Base-by-base conservation (phyloP, 495 filamentous ascomycete species). In the Physcia stellaris region DNA sequence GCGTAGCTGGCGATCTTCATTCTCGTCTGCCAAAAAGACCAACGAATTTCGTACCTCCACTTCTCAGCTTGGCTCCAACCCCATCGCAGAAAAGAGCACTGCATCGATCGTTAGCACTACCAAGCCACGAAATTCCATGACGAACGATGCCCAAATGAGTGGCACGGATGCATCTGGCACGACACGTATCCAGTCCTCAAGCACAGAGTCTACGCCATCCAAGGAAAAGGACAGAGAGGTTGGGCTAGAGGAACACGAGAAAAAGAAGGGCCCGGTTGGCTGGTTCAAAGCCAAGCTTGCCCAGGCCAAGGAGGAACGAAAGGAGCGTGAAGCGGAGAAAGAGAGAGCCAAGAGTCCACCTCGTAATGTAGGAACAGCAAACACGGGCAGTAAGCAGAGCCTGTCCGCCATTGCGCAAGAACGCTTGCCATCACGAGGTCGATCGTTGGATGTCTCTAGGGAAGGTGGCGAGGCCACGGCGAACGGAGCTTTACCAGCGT, bases 201-300 rank as follows among this genome's bases (percentile, higher is more conserved):
- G 47, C 56, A 38, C 54, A 45, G 47, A 55, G 44, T 47, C 46
- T 46, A 45, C 43, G 54, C 57, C 31, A 58, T 54, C 37, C 48
- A 55, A 18, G 57, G 57, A 47, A 24, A 48, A 33, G 41, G 48
- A 40, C 43, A 56, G 58, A 32, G 51, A 57, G 35, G 40, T 46
- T 23, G 63, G 42, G 43, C 47, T 36, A 41, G 62, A 52, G 50
- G 62, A 59, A 50, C 68, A 64, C 56, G 71, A 55, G 16, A 70
- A 75, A 53, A 67, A 68, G 44, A 82, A 75, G 44, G 80, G 82
- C n/a, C 67, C 85, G 4, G 68, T 92, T 34, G 77, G 75, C 12
- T 93, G 87, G 71, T 71, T 94, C 46, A 83, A 83, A 52, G 79
- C 75, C 45, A 93, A 90, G 59, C 75, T 90, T 28, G 71, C 79